These are phyloP conservation scores for Silene coronaria DNA, from an alignment of 179 eudicot species.

Conservation along the genomic window DNA sequence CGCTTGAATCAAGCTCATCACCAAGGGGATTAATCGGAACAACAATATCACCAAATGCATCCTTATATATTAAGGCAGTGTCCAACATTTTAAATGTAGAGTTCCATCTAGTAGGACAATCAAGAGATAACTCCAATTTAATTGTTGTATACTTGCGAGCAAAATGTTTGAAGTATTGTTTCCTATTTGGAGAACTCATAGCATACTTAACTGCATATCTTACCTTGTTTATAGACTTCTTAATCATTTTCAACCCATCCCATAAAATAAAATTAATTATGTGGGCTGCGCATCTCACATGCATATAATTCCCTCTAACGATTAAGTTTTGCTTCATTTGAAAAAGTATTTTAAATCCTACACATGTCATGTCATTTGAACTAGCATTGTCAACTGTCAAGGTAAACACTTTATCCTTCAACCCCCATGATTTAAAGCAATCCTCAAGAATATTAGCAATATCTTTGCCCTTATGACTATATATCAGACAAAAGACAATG, in stretches of 20 bases:
- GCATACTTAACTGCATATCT: not conserved
- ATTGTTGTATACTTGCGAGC: not conserved
- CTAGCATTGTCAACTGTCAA: not conserved
- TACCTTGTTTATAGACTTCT: not conserved
- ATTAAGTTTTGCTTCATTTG: constrained; percentile 5
- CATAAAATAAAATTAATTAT: not conserved
- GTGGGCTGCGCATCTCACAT: not conserved
- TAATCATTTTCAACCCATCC: not conserved
- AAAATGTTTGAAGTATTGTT: not conserved
- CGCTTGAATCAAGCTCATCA: not conserved
- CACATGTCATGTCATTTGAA: not conserved
- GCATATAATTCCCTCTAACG: not conserved
- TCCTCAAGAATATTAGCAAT: not conserved
- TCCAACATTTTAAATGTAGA: not conserved
- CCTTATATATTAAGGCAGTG: not conserved
- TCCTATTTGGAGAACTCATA: not conserved
- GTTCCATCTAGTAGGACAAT: constrained; percentile 1
- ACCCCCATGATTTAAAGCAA: no score
- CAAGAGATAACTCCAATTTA: not conserved
- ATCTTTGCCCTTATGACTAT: not conserved
- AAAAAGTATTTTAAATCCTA: not conserved
- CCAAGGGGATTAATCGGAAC: not conserved
- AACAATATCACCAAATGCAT: not conserved
- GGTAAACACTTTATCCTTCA: not conserved
- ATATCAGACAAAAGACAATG: not conserved